Percentiles rank a stretch among this genome's conserved stretches.
Evolutionary conservation across 345 rosid genomes (phyloP).

Genomic region (Toxicodendron radicans): DNA sequence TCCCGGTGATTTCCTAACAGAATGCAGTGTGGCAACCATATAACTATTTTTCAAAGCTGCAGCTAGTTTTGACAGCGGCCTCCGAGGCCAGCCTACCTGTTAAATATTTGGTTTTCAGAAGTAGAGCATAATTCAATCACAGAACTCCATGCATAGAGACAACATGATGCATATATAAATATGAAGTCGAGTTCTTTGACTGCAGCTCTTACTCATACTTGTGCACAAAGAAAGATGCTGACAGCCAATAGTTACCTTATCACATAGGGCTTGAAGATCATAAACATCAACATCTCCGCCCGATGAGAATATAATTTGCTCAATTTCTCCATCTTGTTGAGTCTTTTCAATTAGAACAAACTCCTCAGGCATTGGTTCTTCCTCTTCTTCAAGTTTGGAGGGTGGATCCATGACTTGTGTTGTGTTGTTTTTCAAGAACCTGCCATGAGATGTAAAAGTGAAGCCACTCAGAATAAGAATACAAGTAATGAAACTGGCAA

Average conservation of each 20-base stretch:
- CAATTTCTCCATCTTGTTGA: conserved; percentile 62
- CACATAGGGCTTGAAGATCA: conserved; percentile 91
- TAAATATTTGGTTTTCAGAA: background rate
- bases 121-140: background rate
- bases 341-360: conserved; percentile 71
- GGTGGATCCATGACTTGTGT: conserved; percentile 76
- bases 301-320: conserved; percentile 83
- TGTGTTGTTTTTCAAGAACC: conserved; percentile 60
- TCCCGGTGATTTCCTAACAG: conserved; percentile 51
- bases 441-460: conserved; percentile 23
- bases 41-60: conserved; percentile 93
- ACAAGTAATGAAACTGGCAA: background rate
- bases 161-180: background rate
- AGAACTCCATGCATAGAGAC: too few relatives aligned
- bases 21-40: conserved; percentile 91
- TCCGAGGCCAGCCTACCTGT: conserved; percentile 96
- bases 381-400: conserved; percentile 53
- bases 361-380: conserved; percentile 65
- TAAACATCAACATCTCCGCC: conserved; percentile 89
- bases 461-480: background rate
- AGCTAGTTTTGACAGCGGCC: conserved; percentile 82
- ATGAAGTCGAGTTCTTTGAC: background rate
- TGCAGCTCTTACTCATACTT: background rate
- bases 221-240: background rate
- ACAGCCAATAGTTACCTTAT: conserved; percentile 50